Conservation (phyloP, 768 basidiomycete species). For the Panellus pusillus region DNA sequence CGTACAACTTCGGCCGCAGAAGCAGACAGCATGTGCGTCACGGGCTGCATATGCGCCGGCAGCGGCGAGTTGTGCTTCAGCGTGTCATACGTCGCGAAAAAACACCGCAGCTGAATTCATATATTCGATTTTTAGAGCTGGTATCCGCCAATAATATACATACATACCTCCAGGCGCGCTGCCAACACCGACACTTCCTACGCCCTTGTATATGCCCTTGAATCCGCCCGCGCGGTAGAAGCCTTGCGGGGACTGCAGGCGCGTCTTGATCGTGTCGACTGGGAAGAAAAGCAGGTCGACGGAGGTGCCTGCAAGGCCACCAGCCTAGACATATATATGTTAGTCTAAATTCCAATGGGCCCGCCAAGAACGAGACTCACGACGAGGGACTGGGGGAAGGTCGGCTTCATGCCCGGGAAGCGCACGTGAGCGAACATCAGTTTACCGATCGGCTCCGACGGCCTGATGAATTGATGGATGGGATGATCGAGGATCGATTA, state of each 20-base stretch:
- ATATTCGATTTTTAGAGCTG: too few relatives aligned
- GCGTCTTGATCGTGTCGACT: slow-evolving; percentile 95
- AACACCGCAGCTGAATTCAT: slow-evolving; percentile 87
- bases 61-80: slow-evolving; percentile 76
- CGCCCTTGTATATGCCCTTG: slow-evolving; percentile 86
- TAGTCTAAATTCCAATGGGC: background rate
- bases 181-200: slow-evolving; percentile 92
- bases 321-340: slow-evolving; percentile 2
- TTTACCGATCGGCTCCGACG: too few relatives aligned
- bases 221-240: slow-evolving; percentile 87
- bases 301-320: slow-evolving; percentile 77
- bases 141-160: background rate
- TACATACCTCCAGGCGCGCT: slow-evolving; percentile 89
- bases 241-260: slow-evolving; percentile 86
- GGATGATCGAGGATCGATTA: too few relatives aligned
- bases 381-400: slow-evolving; percentile 47
- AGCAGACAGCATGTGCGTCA: slow-evolving; percentile 46
- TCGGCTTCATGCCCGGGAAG: slow-evolving; percentile 30
- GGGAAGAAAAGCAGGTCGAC: slow-evolving; percentile 97
- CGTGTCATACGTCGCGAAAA: slow-evolving; percentile 91
- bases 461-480: too few relatives aligned
- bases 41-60: slow-evolving; percentile 57
- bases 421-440: too few relatives aligned
- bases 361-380: slow-evolving; percentile 30
- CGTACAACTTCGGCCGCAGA: slow-evolving; percentile 59